Base-by-base conservation (phyloP, 1,139 yeast species). In the Debaryomyces sp. region DNA sequence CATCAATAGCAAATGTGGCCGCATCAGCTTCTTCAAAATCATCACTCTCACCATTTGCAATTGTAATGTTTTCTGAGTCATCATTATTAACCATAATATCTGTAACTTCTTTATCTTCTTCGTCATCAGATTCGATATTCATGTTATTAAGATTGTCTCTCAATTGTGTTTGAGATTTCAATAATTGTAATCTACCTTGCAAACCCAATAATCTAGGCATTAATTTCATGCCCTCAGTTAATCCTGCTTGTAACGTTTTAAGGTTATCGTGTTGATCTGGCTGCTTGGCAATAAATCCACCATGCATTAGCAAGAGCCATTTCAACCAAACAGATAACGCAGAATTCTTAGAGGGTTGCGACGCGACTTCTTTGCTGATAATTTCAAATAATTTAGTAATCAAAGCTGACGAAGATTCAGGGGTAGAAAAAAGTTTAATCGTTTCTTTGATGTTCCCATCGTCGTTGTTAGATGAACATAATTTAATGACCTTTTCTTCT, bases 261-360 rank as follows among this genome's bases (percentile, higher is more conserved):
- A 75, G 61, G 50, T 66, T 58, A 1, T 59, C 68, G 13, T 63
- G 54, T 36, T 68, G 68, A 8, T 65, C 71, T 3, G 62, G 45
- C 39, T 68, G 68, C 45, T 64, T 64, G 13, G 75, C 66, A 22
- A 79, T 60, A 32, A 68, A 58, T 1, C 74, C 72, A 12, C 84
- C 84, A 51, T 78, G 75, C 10, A 70, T 58, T 27, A 80, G 61
- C 36, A 81, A 63, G 8, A 80, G 50, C 78, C 80, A 77, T 58
- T 77, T 78, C 50, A 81, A 65, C 85, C 85, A 81, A 13, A 74
- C 47, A 4, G 75, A 67, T 35, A 72, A 59, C 5, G 66, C 56
- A 6, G 66, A 53, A 35, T 66, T 65, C 34, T 64, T 64, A 5
- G 75, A 63, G 5, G 77, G 70, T 43, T 67, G 68, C 9, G 57